Percentiles rank a stretch among this genome's conserved stretches.
phyloP scores from a whole-genome alignment of 2,329 filamentous ascomycete genomes.

The Aspergillus sp. region DNA sequence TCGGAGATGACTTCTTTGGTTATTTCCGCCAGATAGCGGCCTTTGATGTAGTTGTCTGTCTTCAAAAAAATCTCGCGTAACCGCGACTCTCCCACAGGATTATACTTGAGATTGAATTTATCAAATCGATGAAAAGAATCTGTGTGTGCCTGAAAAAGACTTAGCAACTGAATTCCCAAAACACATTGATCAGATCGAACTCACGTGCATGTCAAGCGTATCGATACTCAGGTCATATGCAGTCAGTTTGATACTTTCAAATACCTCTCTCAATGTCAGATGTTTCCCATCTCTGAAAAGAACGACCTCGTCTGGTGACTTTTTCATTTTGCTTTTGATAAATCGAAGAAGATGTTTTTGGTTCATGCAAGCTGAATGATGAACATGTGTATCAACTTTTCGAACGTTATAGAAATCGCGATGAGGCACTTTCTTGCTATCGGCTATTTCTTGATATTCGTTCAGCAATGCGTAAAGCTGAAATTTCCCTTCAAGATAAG shows the following conservation, averaged over 20 bases:
- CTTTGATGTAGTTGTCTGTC: constrained; percentile 96
- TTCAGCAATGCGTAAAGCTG: constrained; percentile 90
- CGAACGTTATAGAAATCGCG: constrained; percentile 98
- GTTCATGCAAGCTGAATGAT: constrained; percentile 99
- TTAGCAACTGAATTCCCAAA: constrained; percentile 7
- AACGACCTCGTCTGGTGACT: constrained; percentile 87
- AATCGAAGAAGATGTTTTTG: constrained; percentile 97
- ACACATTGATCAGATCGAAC: constrained; percentile 26
- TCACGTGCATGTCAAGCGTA: constrained; percentile 94
- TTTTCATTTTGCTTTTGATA: constrained; percentile 99
- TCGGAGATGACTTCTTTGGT: constrained; percentile 97
- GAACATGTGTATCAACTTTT: constrained; percentile 98
- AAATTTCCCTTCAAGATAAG: constrained; percentile 95
- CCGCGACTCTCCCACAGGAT: constrained; percentile 90
- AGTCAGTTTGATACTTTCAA: constrained; percentile 93
- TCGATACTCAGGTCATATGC: constrained; percentile 98
- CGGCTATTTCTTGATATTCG: constrained; percentile 95
- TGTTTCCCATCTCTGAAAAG: constrained; percentile 87
- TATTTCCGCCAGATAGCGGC: constrained; percentile 92
- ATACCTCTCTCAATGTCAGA: constrained; percentile 85
- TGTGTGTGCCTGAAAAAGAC: constrained; percentile 64
- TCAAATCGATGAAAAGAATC: constrained; percentile 98
- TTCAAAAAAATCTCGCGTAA: constrained; percentile 97
- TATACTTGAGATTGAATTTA: constrained; percentile 99
- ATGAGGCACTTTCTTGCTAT: constrained; percentile 95